phyloP scores from a whole-genome alignment of 176 grass and related monocot species.

The Pharus latifolius region DNA sequence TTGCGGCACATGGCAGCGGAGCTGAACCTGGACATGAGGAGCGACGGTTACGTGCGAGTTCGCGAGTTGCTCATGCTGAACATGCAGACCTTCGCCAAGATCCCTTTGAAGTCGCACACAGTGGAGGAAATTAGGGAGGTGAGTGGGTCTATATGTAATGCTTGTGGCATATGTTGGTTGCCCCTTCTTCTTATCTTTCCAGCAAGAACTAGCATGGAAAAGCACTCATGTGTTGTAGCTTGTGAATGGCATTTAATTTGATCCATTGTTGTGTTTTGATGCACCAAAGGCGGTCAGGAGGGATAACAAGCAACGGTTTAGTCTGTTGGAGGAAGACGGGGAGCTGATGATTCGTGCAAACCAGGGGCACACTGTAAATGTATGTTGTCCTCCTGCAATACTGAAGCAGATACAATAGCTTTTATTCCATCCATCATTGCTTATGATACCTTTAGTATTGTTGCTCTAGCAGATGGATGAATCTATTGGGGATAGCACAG shows the following conservation, averaged over 20 bases:
- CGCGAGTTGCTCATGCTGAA: slow-evolving; percentile 56
- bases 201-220: neutral
- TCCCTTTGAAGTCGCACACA: slow-evolving; percentile 72
- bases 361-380: slow-evolving; percentile 67
- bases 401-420: neutral
- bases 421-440: neutral
- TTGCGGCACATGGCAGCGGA: slow-evolving; percentile 85
- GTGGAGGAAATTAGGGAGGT: slow-evolving; percentile 81
- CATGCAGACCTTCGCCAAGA: slow-evolving; percentile 48
- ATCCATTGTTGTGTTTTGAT: neutral
- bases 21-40: slow-evolving; percentile 62
- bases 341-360: slow-evolving; percentile 78
- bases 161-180: neutral
- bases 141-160: neutral
- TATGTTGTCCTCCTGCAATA: slow-evolving; percentile 17
- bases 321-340: slow-evolving; percentile 76
- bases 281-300: slow-evolving; percentile 52
- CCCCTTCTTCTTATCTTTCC: neutral
- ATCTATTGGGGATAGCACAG: neutral
- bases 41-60: slow-evolving; percentile 71
- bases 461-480: neutral
- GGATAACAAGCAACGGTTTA: slow-evolving; percentile 80
- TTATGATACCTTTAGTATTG: neutral
- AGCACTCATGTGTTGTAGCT: neutral
- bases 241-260: neutral